phyloP scores from a whole-genome alignment of 2,329 filamentous ascomycete species.

The Colletotrichum ledebouriae region DNA sequence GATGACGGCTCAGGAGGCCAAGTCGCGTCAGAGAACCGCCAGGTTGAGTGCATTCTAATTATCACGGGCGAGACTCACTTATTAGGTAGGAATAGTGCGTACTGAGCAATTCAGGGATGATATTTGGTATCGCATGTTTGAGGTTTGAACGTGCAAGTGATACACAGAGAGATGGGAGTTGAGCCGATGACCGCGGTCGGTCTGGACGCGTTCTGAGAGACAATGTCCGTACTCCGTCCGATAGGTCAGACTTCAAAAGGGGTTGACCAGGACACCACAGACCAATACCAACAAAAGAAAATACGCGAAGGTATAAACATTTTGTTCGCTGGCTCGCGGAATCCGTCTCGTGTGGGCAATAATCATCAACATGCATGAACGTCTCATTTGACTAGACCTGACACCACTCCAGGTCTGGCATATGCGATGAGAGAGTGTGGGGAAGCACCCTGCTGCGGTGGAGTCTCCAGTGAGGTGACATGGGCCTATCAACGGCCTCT shows the following conservation, averaged over 20 bases:
- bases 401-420: conserved; percentile 7
- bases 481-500: conserved; percentile 3
- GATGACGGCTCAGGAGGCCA: not conserved
- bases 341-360: too few species aligned
- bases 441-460: conserved; percentile 33
- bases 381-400: conserved; percentile 27
- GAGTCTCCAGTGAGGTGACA: not conserved
- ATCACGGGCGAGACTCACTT: conserved; percentile 5
- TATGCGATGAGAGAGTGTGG: conserved; percentile 31
- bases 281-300: conserved; percentile 2
- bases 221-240: not conserved
- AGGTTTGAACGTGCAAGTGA: not conserved
- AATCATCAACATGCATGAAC: conserved; percentile 28
- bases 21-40: conserved; percentile 1
- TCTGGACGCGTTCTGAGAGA: not conserved
- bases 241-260: too few species aligned
- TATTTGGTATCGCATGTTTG: not conserved
- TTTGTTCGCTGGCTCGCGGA: not conserved
- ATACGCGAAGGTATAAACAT: not conserved
- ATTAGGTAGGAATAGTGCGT: conserved; percentile 16
- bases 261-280: not conserved
- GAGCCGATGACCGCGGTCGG: not conserved
- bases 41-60: conserved; percentile 5
- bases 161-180: not conserved
- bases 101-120: conserved; percentile 2